Conservation (phyloP, 306 rosid genomes). For the Styphnolobium japonicum region DNA sequence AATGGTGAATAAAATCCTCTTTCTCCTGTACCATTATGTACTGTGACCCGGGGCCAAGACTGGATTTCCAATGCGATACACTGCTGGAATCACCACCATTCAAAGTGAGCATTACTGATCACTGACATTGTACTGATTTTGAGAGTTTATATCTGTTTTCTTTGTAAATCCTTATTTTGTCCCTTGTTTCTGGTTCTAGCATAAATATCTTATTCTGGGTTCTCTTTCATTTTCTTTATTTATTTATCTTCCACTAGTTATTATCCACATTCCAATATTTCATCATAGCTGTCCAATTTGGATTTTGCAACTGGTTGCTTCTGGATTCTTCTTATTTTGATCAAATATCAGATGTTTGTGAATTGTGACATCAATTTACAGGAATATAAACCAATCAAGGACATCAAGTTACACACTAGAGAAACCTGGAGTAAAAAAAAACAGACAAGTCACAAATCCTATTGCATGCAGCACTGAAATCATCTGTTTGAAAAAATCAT, state of each 20-base stretch:
- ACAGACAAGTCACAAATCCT: background rate
- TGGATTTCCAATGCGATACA: background rate
- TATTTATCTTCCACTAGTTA: background rate
- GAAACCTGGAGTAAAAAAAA: background rate
- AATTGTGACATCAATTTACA: background rate
- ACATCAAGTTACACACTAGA: background rate
- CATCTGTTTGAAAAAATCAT: too few species aligned
- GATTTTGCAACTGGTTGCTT: background rate
- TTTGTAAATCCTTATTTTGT: background rate
- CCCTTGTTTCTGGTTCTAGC: slow-evolving; percentile 2
- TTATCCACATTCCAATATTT: slow-evolving; percentile 18
- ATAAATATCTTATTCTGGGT: background rate
- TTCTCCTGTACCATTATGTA: background rate
- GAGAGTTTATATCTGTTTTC: background rate
- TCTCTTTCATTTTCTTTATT: background rate
- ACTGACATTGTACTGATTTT: background rate
- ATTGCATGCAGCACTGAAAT: background rate
- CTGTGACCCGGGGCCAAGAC: too few species aligned
- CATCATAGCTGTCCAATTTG: background rate
- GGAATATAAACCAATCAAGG: background rate
- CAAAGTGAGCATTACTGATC: background rate
- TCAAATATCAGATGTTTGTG: too few species aligned
- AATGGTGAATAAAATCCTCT: background rate
- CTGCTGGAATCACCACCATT: slow-evolving; percentile 9
- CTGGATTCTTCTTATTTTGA: background rate